Evolutionary conservation across 176 grass and related monocot genomes (phyloP), one percentile per base, ranked within the genome.

Genomic region (Poa pratensis): DNA sequence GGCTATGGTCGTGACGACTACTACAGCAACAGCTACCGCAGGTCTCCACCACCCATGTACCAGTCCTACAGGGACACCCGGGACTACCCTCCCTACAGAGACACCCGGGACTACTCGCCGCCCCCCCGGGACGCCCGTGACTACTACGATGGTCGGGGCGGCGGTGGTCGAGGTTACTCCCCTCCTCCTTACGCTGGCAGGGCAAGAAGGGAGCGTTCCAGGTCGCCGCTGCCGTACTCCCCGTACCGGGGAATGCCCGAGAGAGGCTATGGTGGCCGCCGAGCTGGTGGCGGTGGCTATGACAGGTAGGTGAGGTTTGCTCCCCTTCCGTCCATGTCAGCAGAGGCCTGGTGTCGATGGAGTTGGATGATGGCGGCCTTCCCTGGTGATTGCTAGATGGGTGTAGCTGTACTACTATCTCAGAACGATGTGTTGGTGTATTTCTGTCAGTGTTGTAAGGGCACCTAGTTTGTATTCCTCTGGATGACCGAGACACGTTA

Each of bases 1-100:
- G 93, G 90, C 80, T 90, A 90, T 26, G 85, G 87, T 7, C 93
- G 87, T 57, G 93, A 94, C 54, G 90, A 94, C 5, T 84, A 90
- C n/a, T 94, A 88, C 66, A 74, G 40, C 40, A 2, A 80, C 53
- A 71, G 93, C 18, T 88, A 92, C 43, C 85, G 88, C 45, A 84
- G 88, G 84, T 94, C 90, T 46, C 93, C 93, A 7, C 90, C 93
- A 78, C 90, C 90, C 23, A 84, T 89, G 67, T 89, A 82, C 30
- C 82, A 69, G 6, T 81, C 85, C 1, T 88, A 90, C 78, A 89
- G 77, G 40, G 92, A 90, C 13, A 51, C 72, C 16, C 51, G 82
- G 23, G 89, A 89, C 72, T 94, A 88, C 69, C 88, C 83, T 82
- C 78, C 87, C 23, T 89, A 89, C 63, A 82, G 74, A 17, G 92